Conservation (phyloP, 306 rosid species). For the Pterocarpus macrocarpus region DNA sequence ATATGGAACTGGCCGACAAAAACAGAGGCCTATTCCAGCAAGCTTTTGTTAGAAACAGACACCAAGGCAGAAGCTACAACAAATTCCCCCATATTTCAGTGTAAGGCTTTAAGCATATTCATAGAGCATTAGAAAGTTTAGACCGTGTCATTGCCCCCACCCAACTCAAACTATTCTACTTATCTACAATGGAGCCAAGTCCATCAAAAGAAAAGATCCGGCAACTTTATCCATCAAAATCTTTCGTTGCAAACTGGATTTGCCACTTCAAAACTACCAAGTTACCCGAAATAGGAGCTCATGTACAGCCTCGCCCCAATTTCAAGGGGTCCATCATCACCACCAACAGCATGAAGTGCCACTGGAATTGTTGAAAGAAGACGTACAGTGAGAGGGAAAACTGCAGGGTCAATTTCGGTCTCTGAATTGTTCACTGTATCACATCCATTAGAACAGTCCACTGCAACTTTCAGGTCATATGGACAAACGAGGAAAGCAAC, state of each 20-base stretch:
- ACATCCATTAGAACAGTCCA: slow-evolving; percentile 41
- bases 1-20: slow-evolving; percentile 67
- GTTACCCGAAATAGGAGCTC: slow-evolving; percentile 75
- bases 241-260: slow-evolving; percentile 20
- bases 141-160: slow-evolving; percentile 40
- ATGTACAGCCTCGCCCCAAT: slow-evolving; percentile 79
- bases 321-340: slow-evolving; percentile 85
- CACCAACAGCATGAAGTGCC: slow-evolving; percentile 83
- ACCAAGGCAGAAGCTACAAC: slow-evolving; percentile 50
- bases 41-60: slow-evolving; percentile 56
- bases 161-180: slow-evolving; percentile 54
- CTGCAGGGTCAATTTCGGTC: slow-evolving; percentile 61
- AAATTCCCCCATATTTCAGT: slow-evolving; percentile 46
- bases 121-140: slow-evolving; percentile 49
- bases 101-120: slow-evolving; percentile 13
- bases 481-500: slow-evolving; percentile 67
- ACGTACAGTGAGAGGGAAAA: slow-evolving; percentile 73
- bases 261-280: slow-evolving; percentile 38
- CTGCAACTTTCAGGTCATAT: slow-evolving; percentile 52
- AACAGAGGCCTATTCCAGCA: slow-evolving; percentile 69
- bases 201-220: slow-evolving; percentile 10
- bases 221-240: slow-evolving; percentile 35
- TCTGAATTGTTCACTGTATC: slow-evolving; percentile 35
- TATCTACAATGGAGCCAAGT: slow-evolving; percentile 48
- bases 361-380: slow-evolving; percentile 81